Conservation (phyloP, 2,329 filamentous ascomycete species). For the Zasmidium cellare region DNA sequence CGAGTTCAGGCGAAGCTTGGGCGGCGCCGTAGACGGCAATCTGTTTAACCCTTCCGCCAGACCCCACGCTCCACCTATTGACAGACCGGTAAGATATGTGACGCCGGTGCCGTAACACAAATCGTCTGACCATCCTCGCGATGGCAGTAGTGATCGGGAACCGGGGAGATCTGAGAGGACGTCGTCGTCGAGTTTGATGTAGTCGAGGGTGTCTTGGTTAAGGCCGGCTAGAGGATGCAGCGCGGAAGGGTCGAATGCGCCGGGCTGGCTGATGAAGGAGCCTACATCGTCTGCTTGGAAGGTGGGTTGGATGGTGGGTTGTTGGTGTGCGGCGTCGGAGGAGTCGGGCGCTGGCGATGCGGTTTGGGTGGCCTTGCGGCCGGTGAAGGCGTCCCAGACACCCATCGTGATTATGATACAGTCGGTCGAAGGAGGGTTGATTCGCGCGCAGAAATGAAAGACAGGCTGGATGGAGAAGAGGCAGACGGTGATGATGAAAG, state of each 20-base stretch:
- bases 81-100: constrained; percentile 85
- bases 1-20: constrained; percentile 89
- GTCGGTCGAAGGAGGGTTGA: neutral
- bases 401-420: constrained; percentile 44
- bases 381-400: constrained; percentile 63
- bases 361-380: constrained; percentile 52
- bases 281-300: constrained; percentile 71
- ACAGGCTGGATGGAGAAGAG: constrained; percentile 1
- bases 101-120: constrained; percentile 96
- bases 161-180: constrained; percentile 83
- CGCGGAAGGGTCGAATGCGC: constrained; percentile 81
- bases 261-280: constrained; percentile 75
- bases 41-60: constrained; percentile 83
- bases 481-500: constrained; percentile 8
- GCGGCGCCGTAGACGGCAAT: constrained; percentile 68
- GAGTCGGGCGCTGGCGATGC: constrained; percentile 44
- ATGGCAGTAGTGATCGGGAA: constrained; percentile 83
- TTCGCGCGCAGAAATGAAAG: neutral
- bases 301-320: constrained; percentile 36
- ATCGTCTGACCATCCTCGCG: constrained; percentile 95
- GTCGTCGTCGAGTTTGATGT: constrained; percentile 90
- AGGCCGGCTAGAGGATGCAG: constrained; percentile 92
- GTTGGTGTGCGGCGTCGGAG: constrained; percentile 50
- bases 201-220: constrained; percentile 90
- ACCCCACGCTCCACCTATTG: constrained; percentile 87